Percentiles rank a stretch among this genome's conserved stretches.
phyloP scores from a whole-genome alignment of 495 filamentous ascomycete genomes.

The Hypoxylon fragiforme region DNA sequence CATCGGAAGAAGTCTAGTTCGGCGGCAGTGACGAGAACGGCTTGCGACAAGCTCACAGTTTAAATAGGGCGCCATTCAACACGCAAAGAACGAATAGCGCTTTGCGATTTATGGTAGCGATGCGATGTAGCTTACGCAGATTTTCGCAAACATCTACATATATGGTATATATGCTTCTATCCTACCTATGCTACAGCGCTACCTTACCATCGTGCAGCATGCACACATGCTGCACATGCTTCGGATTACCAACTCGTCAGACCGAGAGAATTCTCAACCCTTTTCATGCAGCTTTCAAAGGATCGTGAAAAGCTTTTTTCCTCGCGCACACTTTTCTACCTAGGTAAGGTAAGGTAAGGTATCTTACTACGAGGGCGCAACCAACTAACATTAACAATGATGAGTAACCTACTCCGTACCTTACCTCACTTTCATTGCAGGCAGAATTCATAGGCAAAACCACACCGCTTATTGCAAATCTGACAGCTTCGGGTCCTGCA shows the following conservation, averaged over 20 bases:
- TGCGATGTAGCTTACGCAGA: too few relatives aligned
- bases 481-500: slow-evolving; percentile 15
- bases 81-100: slow-evolving; percentile 8
- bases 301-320: slow-evolving; percentile 1
- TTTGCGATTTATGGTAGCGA: background rate
- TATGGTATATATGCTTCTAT: too few relatives aligned
- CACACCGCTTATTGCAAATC: slow-evolving; percentile 21
- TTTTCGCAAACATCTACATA: too few relatives aligned
- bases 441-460: too few relatives aligned
- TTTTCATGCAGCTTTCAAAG: slow-evolving; percentile 7
- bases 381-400: background rate
- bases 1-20: slow-evolving; percentile 22
- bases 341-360: too few relatives aligned
- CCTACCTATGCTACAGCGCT: too few relatives aligned
- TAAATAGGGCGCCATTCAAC: slow-evolving; percentile 7
- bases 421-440: too few relatives aligned
- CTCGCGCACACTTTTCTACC: background rate
- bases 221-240: too few relatives aligned
- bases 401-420: too few relatives aligned
- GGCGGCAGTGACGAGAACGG: slow-evolving; percentile 16
- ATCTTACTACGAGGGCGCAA: too few relatives aligned
- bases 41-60: slow-evolving; percentile 7
- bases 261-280: background rate
- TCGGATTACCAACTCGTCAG: slow-evolving; percentile 19
- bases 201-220: slow-evolving; percentile 17